phyloP scores from a whole-genome alignment of 2,329 filamentous ascomycete species.

The Claviceps sp. region DNA sequence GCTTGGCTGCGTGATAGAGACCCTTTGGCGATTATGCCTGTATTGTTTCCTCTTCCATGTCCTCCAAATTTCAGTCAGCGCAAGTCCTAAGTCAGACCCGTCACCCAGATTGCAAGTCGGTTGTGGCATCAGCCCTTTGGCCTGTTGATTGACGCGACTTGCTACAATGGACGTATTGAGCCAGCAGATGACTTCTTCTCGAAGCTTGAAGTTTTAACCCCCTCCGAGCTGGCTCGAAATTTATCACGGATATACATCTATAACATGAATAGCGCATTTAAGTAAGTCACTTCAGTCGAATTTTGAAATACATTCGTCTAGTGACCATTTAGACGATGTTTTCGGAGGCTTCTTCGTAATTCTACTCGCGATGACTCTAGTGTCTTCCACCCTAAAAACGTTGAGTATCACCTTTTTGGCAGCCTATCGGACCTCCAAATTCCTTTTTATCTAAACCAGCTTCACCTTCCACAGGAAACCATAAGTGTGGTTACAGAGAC shows the following conservation, averaged over 20 bases:
- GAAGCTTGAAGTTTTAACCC: constrained; percentile 48
- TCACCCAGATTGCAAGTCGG: constrained; percentile 47
- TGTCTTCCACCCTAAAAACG: constrained; percentile 49
- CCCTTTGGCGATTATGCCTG: neutral
- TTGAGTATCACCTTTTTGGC: constrained; percentile 53
- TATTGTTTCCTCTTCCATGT: neutral
- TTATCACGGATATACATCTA: constrained; percentile 53
- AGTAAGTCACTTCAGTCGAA: constrained; percentile 22
- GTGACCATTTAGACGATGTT: constrained; percentile 35
- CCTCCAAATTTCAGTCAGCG: neutral
- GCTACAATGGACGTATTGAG: constrained; percentile 54
- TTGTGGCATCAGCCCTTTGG: constrained; percentile 59
- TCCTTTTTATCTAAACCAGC: constrained; percentile 52
- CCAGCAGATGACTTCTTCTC: constrained; percentile 52
- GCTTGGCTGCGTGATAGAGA: constrained; percentile 4
- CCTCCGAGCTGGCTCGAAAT: constrained; percentile 45
- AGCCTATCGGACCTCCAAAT: constrained; percentile 50
- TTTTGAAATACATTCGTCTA: neutral
- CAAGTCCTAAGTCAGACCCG: neutral
- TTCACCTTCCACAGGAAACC: constrained; percentile 56
- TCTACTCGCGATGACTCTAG: constrained; percentile 46
- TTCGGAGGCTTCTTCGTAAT: constrained; percentile 48
- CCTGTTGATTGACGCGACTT: constrained; percentile 55
- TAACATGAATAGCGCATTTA: constrained; percentile 60
- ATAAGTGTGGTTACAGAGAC: constrained; percentile 55